phyloP scores from a whole-genome alignment of 2,329 filamentous ascomycete genomes.

The Ascochyta fabae region DNA sequence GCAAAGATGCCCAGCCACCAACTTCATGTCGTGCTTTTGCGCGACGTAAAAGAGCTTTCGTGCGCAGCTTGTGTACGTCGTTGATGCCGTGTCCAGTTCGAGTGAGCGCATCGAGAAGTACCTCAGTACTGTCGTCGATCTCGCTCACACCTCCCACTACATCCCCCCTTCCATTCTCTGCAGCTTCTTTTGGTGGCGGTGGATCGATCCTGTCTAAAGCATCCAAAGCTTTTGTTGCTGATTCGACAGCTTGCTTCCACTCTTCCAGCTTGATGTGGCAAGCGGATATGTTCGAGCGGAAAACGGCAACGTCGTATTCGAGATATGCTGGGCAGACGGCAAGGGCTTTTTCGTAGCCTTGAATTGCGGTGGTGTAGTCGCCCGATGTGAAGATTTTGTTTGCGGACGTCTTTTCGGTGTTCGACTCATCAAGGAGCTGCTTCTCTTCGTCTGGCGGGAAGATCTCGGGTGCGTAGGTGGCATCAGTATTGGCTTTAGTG shows the following conservation, averaged over 20 bases:
- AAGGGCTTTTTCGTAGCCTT: conserved; percentile 81
- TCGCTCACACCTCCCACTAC: conserved; percentile 63
- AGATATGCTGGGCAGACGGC: conserved; percentile 81
- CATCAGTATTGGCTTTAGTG: conserved; percentile 7
- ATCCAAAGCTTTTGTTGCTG: conserved; percentile 75
- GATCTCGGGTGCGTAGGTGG: conserved; percentile 29
- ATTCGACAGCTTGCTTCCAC: conserved; percentile 82
- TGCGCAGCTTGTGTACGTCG: conserved; percentile 77
- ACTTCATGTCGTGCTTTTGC: conserved; percentile 74
- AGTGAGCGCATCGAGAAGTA: conserved; percentile 40
- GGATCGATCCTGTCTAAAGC: conserved; percentile 69
- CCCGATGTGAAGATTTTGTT: conserved; percentile 79
- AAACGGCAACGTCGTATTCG: conserved; percentile 84
- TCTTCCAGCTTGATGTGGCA: conserved; percentile 84
- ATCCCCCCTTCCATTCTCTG: conserved; percentile 56
- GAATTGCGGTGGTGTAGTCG: conserved; percentile 78
- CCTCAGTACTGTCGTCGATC: conserved; percentile 57
- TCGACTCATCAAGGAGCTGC: conserved; percentile 72
- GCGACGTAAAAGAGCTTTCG: conserved; percentile 81
- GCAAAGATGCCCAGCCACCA: conserved; percentile 79
- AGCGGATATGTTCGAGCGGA: conserved; percentile 87
- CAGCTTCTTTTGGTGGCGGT: conserved; percentile 29
- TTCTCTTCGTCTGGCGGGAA: conserved; percentile 44
- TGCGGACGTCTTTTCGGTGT: conserved; percentile 74
- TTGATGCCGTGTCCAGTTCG: conserved; percentile 47